phyloP scores from a whole-genome alignment of 495 filamentous ascomycete genomes.

The Penicillium subrubescens region DNA sequence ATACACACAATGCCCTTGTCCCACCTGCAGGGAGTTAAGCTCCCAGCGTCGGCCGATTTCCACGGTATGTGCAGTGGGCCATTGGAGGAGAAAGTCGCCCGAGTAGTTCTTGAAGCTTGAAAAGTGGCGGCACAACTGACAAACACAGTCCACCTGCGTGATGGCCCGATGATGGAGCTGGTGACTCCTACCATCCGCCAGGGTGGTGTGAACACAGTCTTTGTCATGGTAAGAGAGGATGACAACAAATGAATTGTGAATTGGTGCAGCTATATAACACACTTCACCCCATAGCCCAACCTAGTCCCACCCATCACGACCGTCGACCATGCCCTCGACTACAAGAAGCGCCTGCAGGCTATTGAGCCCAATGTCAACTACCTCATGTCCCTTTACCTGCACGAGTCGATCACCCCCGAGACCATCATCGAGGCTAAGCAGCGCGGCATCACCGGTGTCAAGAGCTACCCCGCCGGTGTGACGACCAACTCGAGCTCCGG shows the following conservation, averaged over 20 bases:
- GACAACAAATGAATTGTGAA: background rate
- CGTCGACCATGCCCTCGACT: slow-evolving; percentile 73
- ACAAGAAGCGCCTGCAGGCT: slow-evolving; percentile 64
- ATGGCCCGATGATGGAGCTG: slow-evolving; percentile 79
- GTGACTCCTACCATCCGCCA: slow-evolving; percentile 73
- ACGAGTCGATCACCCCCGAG: slow-evolving; percentile 74
- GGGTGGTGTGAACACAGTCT: slow-evolving; percentile 78
- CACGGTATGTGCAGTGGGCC: slow-evolving; percentile 52
- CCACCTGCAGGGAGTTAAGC: slow-evolving; percentile 49
- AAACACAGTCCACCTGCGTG: slow-evolving; percentile 63
- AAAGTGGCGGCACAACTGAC: slow-evolving; percentile 8
- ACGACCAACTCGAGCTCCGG: slow-evolving; percentile 87
- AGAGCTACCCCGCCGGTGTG: slow-evolving; percentile 65
- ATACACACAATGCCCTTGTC: slow-evolving; percentile 38
- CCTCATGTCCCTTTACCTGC: slow-evolving; percentile 89
- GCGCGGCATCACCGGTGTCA: slow-evolving; percentile 49
- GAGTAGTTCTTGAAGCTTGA: background rate
- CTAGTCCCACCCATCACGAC: slow-evolving; percentile 75
- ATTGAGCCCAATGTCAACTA: slow-evolving; percentile 75
- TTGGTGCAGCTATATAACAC: slow-evolving; percentile 20
- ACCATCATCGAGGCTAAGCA: slow-evolving; percentile 72
- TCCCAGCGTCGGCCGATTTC: slow-evolving; percentile 73
- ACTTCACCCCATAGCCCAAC: slow-evolving; percentile 53
- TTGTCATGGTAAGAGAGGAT: slow-evolving; percentile 67
- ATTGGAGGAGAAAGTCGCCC: background rate